Evolutionary conservation across 106 monocot species (phyloP), one percentile per base, ranked within the genome.

Genomic region (Dendrobium officinale): DNA sequence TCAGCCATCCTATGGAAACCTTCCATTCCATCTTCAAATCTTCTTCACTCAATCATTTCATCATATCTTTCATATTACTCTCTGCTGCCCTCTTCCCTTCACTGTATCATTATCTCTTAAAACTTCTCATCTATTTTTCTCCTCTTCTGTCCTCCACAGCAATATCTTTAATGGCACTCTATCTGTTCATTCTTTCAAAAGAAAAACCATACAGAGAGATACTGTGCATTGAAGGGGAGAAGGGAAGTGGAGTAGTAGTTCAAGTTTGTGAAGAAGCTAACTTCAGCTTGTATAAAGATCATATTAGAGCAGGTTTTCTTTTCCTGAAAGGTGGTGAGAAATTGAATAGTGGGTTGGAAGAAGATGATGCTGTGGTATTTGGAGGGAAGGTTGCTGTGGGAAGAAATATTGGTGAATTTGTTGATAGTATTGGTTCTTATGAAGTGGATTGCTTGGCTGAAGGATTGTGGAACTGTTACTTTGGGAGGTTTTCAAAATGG

Each of bases 401-500:
- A 33, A n/a, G 73, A 22, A 49, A 22, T 70, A 6, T 49, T 51
- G 73, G 81, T 13, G 29, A 6, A 15, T 82, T 77, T 48, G 75
- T 51, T 17, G 87, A 90, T 56, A 81, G 80, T 33, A 72, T 75
- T 42, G 64, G n/a, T 18, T 82, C 73, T 27, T 42, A 77, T 41
- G 82, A 82, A 75, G 77, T 75, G 19, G 91, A 91, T 82, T 41
- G 47, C 45, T 31, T 91, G 64, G 88, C 91, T 80, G 86, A 86
- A 80, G 84, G 82, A 26, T 20, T 86, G 20, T 91, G 91, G 88
- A 80, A 91, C 74, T 80, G 72, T 80, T 91, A 88, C 70, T 88
- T 90, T 77, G 91, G 88, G 13, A 84, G 44, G 64, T 84, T 61
- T 72, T 91, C 88, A 27, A 91, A 18, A 48, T 91, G 88, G 88